Conservation (phyloP, 2,329 filamentous ascomycete genomes). For the Didymella lethalis region DNA sequence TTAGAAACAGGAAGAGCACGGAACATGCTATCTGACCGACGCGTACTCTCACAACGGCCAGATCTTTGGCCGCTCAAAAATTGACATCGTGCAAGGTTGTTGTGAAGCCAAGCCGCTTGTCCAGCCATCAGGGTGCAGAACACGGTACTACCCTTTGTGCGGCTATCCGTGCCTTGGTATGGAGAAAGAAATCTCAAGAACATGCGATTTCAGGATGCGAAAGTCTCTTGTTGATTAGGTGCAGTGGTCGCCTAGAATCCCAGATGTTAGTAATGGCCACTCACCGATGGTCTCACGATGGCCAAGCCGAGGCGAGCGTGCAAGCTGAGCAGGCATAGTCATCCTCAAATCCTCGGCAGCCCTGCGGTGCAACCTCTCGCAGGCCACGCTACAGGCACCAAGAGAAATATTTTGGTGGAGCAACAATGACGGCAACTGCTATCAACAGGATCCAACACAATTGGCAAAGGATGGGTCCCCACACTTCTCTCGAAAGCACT, state of each 20-base stretch:
- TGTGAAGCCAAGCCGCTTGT: slow-evolving; percentile 5
- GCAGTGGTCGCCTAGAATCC: slow-evolving; percentile 32
- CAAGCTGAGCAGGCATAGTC: slow-evolving; percentile 12
- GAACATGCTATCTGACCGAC: slow-evolving; percentile 8
- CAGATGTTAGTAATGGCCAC: slow-evolving; percentile 36
- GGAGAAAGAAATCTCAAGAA: slow-evolving; percentile 12
- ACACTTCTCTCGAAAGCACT: slow-evolving; percentile 6
- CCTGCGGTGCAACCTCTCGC: slow-evolving; percentile 19
- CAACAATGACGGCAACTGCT: slow-evolving; percentile 12
- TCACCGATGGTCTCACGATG: neutral
- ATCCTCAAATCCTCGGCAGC: slow-evolving; percentile 16
- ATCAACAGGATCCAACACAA: slow-evolving; percentile 10
- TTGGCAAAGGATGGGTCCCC: slow-evolving; percentile 11
- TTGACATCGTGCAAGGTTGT: slow-evolving; percentile 9
- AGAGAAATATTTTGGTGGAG: slow-evolving; percentile 12
- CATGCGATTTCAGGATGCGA: slow-evolving; percentile 21
- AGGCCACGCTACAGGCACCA: slow-evolving; percentile 8
- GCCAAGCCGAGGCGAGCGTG: slow-evolving; percentile 27
- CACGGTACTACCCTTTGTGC: slow-evolving; percentile 22
- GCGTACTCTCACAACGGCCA: slow-evolving; percentile 5
- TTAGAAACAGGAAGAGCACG: neutral
- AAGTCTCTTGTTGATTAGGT: slow-evolving; percentile 29
- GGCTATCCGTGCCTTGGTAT: slow-evolving; percentile 28
- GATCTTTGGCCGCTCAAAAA: slow-evolving; percentile 6
- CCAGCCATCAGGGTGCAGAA: slow-evolving; percentile 7